Evolutionary conservation across 441 rosid species (phyloP), one percentile per base, ranked within the genome.

Genomic region (Croton setiger): DNA sequence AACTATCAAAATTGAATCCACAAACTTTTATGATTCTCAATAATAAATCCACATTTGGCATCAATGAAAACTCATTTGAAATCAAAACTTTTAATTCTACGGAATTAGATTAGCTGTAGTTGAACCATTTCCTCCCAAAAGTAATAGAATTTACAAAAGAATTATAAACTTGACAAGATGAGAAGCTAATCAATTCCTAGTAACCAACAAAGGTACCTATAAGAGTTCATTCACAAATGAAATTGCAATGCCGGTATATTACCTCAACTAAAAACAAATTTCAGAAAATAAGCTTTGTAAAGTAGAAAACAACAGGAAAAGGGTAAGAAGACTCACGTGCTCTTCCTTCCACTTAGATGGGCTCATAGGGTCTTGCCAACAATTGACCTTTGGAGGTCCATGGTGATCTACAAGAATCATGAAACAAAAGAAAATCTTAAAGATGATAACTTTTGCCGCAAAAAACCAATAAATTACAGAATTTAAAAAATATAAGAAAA

Each of bases 261-360:
- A 23, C 17, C 59, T 23, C 59, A 12, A 14, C 37, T 27, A 36
- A 55, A 14, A 14, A 23, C 10, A 23, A 55, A 55, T 43, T 9
- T 23, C 0, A 7, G 1, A 68, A 45, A 33, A n/a, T 0, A 15
- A 36, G 27, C 2, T 33, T 23, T 43, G 10, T 18, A 62, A 39
- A 51, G 18, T 37, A n/a, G 3, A 39, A 55, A 1, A 21, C 8
- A 4, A 31, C 4, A 41, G 21, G 17, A 57, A 64, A 70, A 11
- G 68, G 31, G 31, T 27, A 27, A 27, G 14, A 60, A 13, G 37
- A 83, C 90, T 80, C 45, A 92, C 99, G 54, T 92, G 97, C 80
- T 94, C 98, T 72, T 92, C 97, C 81, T 94, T 94, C 99, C 98
- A 94, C 72, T 82, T 85, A 45, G 96, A 79, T 44, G 98, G 99